Percentiles rank a stretch among this genome's conserved stretches.
Evolutionary conservation across 1,284 basidiomycete species (phyloP).

Genomic region (Sphagnurus paluster): DNA sequence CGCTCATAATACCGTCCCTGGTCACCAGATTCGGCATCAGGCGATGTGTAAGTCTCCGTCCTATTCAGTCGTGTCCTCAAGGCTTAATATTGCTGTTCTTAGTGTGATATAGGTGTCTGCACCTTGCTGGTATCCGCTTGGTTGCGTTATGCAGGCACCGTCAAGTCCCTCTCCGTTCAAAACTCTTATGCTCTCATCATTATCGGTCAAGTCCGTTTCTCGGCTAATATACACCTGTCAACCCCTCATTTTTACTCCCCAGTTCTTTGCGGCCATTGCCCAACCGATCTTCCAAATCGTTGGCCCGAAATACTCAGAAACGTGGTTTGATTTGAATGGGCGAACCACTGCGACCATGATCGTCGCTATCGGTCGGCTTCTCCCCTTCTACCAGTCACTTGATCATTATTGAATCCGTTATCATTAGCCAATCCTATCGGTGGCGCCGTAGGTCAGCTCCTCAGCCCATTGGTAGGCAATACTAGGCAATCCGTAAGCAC

Average conservation of each 20-base stretch:
- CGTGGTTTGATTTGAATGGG: constrained; percentile 74
- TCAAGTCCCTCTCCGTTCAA: constrained; percentile 43
- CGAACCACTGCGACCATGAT: constrained; percentile 81
- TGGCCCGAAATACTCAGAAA: constrained; percentile 69
- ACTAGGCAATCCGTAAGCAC: constrained; percentile 53
- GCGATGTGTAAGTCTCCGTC: constrained; percentile 44
- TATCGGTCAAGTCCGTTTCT: constrained; percentile 58
- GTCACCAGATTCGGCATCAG: constrained; percentile 60
- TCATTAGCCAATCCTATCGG: constrained; percentile 65
- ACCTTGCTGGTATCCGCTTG: constrained; percentile 63
- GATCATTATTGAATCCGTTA: background rate
- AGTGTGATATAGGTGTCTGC: constrained; percentile 57
- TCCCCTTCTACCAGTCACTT: constrained; percentile 1
- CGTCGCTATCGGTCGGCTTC: constrained; percentile 59
- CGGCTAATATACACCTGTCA: background rate
- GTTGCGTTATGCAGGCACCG: constrained; percentile 75
- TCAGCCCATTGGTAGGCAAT: constrained; percentile 63
- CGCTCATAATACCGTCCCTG: constrained; percentile 56
- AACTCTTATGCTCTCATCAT: constrained; percentile 64
- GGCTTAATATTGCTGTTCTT: background rate
- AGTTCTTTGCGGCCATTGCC: constrained; percentile 55
- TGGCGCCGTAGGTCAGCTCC: constrained; percentile 64
- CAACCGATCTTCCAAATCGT: constrained; percentile 74
- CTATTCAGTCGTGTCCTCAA: background rate
- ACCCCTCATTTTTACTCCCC: background rate